Evolutionary conservation across 139 green algal species (phyloP).

Genomic region (Chlamydomonas applanata): DNA sequence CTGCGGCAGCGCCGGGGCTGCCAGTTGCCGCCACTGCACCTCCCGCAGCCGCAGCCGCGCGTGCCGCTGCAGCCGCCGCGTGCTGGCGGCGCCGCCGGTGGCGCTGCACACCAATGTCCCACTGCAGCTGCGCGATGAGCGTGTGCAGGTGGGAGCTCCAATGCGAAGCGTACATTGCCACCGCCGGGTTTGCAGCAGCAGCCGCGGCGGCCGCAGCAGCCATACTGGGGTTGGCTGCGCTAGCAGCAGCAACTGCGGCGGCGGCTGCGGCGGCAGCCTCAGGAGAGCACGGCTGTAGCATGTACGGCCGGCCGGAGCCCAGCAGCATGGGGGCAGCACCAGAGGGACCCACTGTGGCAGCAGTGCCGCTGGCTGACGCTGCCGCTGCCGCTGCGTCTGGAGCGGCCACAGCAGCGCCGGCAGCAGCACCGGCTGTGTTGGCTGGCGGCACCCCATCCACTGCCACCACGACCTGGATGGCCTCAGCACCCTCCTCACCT

Average conservation of each 20-base stretch:
- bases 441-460: neutral
- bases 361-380: neutral
- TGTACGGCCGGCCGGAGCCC: too few relatives aligned
- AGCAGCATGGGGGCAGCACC: neutral
- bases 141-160: slow-evolving; percentile 46
- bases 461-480: too few relatives aligned
- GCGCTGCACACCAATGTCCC: slow-evolving; percentile 49
- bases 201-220: slow-evolving; percentile 9
- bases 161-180: slow-evolving; percentile 17
- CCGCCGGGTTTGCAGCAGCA: neutral
- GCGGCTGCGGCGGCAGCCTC: neutral
- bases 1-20: neutral
- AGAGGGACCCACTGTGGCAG: neutral
- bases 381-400: neutral
- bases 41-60: neutral
- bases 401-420: neutral
- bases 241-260: neutral
- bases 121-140: slow-evolving; percentile 49
- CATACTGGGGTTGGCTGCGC: neutral
- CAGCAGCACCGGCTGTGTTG: neutral
- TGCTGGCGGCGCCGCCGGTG: slow-evolving; percentile 26
- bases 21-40: neutral
- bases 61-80: slow-evolving; percentile 21
- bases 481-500: too few relatives aligned
- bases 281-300: neutral